Conservation (phyloP, 2,329 filamentous ascomycete species). For the Mycocentrospora acerina region DNA sequence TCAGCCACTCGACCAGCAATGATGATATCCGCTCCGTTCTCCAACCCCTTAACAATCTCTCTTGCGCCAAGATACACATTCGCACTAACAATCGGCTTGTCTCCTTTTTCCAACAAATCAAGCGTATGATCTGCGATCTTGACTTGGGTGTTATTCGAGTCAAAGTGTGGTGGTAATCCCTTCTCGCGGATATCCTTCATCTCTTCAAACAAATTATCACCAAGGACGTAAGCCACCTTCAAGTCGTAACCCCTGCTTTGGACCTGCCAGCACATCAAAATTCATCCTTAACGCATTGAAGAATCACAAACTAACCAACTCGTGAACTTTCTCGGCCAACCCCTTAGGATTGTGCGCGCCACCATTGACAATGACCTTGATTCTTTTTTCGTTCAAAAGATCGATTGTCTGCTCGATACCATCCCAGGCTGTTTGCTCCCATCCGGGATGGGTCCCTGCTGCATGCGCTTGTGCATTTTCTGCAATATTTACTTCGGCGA, state of each 20-base stretch:
- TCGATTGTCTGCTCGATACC: slow-evolving; percentile 50
- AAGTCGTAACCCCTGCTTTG: slow-evolving; percentile 39
- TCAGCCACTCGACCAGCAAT: slow-evolving; percentile 38
- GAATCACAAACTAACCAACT: slow-evolving; percentile 33
- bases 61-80: slow-evolving; percentile 56
- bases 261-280: slow-evolving; percentile 24
- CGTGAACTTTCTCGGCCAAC: slow-evolving; percentile 49
- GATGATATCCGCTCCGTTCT: slow-evolving; percentile 38
- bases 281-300: background rate
- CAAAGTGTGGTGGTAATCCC: slow-evolving; percentile 45
- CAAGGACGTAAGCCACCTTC: slow-evolving; percentile 49
- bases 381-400: slow-evolving; percentile 50
- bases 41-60: slow-evolving; percentile 33
- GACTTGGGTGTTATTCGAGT: slow-evolving; percentile 43
- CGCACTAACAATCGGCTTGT: slow-evolving; percentile 47
- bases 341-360: slow-evolving; percentile 58
- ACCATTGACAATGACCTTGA: slow-evolving; percentile 60
- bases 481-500: slow-evolving; percentile 50
- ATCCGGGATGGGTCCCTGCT: slow-evolving; percentile 46
- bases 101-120: slow-evolving; percentile 40
- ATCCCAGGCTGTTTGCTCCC: slow-evolving; percentile 53
- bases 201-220: slow-evolving; percentile 48
- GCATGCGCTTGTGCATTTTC: slow-evolving; percentile 48
- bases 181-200: slow-evolving; percentile 35
- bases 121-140: slow-evolving; percentile 39